Percentiles rank a stretch among this genome's conserved stretches.
Evolutionary conservation across 495 filamentous ascomycete genomes (phyloP).

Genomic region (Penicillium longicatenatum): DNA sequence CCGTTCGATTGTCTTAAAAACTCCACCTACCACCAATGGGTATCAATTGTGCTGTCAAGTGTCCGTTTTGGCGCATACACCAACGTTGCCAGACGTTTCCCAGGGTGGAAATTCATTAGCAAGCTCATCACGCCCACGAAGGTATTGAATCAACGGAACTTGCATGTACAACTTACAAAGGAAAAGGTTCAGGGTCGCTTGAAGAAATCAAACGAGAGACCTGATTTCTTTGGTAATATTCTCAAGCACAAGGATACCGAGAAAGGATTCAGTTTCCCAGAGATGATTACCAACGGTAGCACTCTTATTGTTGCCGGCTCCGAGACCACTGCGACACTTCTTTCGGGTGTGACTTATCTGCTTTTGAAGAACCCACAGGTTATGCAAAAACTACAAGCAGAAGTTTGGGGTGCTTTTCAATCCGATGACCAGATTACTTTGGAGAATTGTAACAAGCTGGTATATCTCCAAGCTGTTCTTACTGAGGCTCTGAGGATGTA

Average conservation of each 20-base stretch:
- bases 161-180: slow-evolving; percentile 14
- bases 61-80: slow-evolving; percentile 28
- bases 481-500: slow-evolving; percentile 58
- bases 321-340: slow-evolving; percentile 60
- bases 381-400: slow-evolving; percentile 42
- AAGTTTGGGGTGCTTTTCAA: slow-evolving; percentile 50
- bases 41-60: slow-evolving; percentile 45
- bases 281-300: slow-evolving; percentile 29
- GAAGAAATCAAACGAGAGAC: slow-evolving; percentile 17
- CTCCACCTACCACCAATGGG: slow-evolving; percentile 57
- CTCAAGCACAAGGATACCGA: background rate
- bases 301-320: slow-evolving; percentile 49
- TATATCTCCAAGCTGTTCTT: slow-evolving; percentile 54
- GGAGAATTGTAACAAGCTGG: slow-evolving; percentile 36
- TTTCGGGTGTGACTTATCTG: slow-evolving; percentile 52
- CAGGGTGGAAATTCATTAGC: slow-evolving; percentile 8
- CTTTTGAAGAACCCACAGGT: slow-evolving; percentile 45
- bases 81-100: slow-evolving; percentile 24
- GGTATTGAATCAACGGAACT: slow-evolving; percentile 31
- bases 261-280: background rate
- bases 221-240: slow-evolving; percentile 19
- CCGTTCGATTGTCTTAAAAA: slow-evolving; percentile 56
- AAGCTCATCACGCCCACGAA: slow-evolving; percentile 25
- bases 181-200: slow-evolving; percentile 22
- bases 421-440: slow-evolving; percentile 53